Evolutionary conservation across 768 basidiomycete genomes (phyloP).

Genomic region (Podaxis sp.): DNA sequence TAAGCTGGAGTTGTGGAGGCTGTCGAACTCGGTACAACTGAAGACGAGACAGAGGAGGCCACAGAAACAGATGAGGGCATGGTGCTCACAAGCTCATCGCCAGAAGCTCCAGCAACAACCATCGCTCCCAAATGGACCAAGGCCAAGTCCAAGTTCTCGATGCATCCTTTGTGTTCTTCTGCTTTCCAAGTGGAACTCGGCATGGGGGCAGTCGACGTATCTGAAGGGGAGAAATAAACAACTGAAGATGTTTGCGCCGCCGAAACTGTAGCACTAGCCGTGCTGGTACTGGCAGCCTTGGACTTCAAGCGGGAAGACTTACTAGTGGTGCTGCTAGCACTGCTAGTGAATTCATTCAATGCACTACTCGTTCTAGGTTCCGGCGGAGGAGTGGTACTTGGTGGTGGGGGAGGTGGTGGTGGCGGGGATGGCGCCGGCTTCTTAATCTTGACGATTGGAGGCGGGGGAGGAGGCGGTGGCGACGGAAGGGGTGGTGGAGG

Average conservation of each 20-base stretch:
- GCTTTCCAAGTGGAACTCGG: conserved; percentile 6
- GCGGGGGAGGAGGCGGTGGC: conserved; percentile 10
- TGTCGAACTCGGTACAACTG: background rate
- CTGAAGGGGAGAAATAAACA: background rate
- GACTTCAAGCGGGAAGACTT: background rate
- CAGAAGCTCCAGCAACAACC: background rate
- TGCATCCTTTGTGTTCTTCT: conserved; percentile 1
- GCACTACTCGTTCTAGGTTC: background rate
- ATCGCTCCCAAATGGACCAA: conserved; percentile 6
- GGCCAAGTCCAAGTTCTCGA: conserved; percentile 3
- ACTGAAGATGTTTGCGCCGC: background rate
- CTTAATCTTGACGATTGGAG: conserved; percentile 11
- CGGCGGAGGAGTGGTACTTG: background rate
- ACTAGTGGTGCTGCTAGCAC: background rate
- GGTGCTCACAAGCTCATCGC: background rate
- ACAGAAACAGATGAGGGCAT: background rate
- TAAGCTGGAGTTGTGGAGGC: background rate
- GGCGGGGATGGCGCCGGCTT: conserved; percentile 13
- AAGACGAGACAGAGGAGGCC: background rate
- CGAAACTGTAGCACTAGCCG: background rate
- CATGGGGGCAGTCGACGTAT: conserved; percentile 2
- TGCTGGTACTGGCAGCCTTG: background rate
- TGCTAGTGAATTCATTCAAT: background rate
- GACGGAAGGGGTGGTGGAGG: conserved; percentile 15
- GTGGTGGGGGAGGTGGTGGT: conserved; percentile 5